Evolutionary conservation across 768 basidiomycete species (phyloP).

Genomic region (Cantharellus anzutake): DNA sequence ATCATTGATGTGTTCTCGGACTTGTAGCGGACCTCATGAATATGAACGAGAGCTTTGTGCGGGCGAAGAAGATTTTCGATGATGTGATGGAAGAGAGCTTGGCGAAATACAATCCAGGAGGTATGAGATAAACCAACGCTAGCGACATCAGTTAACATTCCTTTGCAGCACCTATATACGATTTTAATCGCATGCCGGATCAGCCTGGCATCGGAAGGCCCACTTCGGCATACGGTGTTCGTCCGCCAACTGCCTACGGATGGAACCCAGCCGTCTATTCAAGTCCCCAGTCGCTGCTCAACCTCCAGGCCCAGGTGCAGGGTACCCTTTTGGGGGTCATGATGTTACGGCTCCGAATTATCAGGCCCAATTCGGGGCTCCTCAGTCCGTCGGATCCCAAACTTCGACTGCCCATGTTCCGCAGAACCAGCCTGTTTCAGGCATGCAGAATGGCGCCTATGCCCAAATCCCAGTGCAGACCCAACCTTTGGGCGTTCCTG

Average conservation of each 20-base stretch:
- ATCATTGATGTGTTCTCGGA: background rate
- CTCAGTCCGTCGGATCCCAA: too few species aligned
- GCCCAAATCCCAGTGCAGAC: too few species aligned
- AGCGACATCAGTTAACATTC: background rate
- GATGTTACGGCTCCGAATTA: too few species aligned
- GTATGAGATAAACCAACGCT: constrained; percentile 17
- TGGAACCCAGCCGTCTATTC: constrained; percentile 33
- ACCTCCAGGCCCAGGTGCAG: too few species aligned
- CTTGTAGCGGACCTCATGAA: constrained; percentile 68
- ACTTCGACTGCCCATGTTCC: too few species aligned
- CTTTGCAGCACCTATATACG: background rate
- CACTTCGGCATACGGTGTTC: constrained; percentile 1
- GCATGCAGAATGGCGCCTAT: too few species aligned
- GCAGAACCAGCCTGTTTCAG: too few species aligned
- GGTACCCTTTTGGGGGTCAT: too few species aligned
- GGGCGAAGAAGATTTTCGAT: constrained; percentile 78
- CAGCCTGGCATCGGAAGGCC: background rate
- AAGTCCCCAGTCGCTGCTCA: constrained; percentile 14
- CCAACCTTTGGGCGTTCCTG: too few species aligned
- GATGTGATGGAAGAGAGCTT: constrained; percentile 85
- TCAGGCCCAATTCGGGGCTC: too few species aligned
- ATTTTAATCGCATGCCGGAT: background rate
- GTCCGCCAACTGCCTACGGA: constrained; percentile 27
- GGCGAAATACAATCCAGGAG: constrained; percentile 41
- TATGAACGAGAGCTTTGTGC: constrained; percentile 88